Evolutionary conservation across 257 asterid species (phyloP), one percentile per base, ranked within the genome.

Genomic region (Anisodus tanguticus): DNA sequence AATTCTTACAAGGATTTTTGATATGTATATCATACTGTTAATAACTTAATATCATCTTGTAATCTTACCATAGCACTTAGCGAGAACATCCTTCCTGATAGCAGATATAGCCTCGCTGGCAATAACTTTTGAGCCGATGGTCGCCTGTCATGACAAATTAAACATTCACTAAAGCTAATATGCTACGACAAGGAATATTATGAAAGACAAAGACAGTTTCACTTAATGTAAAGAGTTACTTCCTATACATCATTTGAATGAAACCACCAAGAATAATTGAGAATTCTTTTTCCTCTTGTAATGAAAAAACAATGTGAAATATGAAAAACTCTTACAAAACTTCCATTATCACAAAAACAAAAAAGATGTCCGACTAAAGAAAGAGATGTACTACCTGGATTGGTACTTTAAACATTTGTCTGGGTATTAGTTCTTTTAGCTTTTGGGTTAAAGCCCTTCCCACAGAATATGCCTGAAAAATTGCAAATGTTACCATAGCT

Each of bases 321-420:
- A 53, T 54, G 64, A 77, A 2, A 22, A 26, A 54, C 49, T 13
- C 82, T 26, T 13, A 13, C 53, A 17, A 53, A 8, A 39, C 11
- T 6, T 57, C 57, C 80, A 64, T 39, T 63, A 41, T 51, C 37
- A 68, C 62, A 53, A 59, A 74, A 11, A 49, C 68, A 31, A 68
- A 15, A 58, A 9, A 84, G 17, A 80, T 13, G 62, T 45, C 45
- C 39, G 53, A 47, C 37, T 69, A 15, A 82, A 17, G 12, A 77
- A 66, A 74, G 68, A 79, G 39, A 70, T 22, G 62, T 55, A 35
- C 82, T 89, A 96, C 99, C 98, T 97, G 99, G 89, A 97, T 97
- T 77, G 99, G 99, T 17, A 97, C 90, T 97, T 95, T 97, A 89
- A 97, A 97, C 99, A 97, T 94, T 89, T 97, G 99, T 85, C 98